Evolutionary conservation across 2,329 filamentous ascomycete genomes (phyloP), one percentile per base, ranked within the genome.

Genomic region (Pezicula carpinea): DNA sequence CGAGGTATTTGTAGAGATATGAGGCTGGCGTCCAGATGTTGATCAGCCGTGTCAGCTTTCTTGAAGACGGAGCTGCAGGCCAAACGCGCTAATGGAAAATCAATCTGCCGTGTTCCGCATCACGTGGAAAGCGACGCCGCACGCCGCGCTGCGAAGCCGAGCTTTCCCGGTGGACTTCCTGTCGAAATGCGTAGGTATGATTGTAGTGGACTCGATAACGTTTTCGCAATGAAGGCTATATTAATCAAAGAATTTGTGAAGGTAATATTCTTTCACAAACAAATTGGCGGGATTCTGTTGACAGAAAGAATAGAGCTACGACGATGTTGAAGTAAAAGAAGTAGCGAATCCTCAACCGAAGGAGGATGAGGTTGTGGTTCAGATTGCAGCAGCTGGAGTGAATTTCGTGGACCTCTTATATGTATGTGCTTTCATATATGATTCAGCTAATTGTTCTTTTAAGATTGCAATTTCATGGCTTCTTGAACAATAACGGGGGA

Each of bases 341-440:
- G 58, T 63, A 44, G 61, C 68, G 5, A 47, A 52, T 10, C 69
- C 70, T 8, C 46, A 55, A 14, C 57, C 64, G 3, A 61, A 64
- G 26, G 49, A 61, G 8, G 57, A 62, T 23, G 61, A 72, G 49
- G 65, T 71, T 29, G 54, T 77, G 15, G 62, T 80, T 33, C 66
- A 66, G 45, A 71, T 82, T 43, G 73, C 73, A 2, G 77, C 79
- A 48, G 74, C 74, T 45, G 76, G 77, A 4, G 66, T 80, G 18
- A 82, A 81, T 45, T 80, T 80, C 57, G 77, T 81, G 40, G 80
- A 83, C 56, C 71, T 79, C 7, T 70, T 83, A 39, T 82, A 82
- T 58, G 67, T 69, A 52, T 18, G 61, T 45, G 33, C 13, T 17
- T 4, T 33, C 36, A 19, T 22, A 32, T 39, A n/a, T n/a, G n/a